These are phyloP conservation scores for Astrothelium subdiscretum DNA, from an alignment of 495 filamentous ascomycete genomes.

Conservation along the genomic window DNA sequence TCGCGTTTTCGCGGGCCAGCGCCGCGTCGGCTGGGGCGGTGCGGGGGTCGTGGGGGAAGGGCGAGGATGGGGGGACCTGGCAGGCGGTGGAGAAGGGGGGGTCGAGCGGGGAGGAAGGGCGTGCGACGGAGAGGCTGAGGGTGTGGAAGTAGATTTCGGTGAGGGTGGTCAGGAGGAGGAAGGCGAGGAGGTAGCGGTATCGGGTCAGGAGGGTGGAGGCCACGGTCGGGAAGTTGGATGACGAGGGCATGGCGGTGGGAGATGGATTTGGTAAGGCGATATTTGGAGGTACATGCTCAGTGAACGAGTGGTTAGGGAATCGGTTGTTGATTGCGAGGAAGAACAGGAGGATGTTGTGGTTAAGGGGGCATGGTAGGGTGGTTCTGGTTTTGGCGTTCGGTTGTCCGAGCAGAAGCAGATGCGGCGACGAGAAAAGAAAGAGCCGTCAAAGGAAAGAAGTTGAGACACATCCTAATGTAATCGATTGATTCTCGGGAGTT, in stretches of 20 bases:
- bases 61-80: background rate
- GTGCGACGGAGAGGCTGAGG: background rate
- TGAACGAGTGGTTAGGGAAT: background rate
- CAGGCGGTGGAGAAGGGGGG: background rate
- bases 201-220: background rate
- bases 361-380: background rate
- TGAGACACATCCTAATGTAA: background rate
- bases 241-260: background rate
- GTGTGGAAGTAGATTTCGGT: background rate
- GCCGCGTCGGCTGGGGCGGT: conserved; percentile 18
- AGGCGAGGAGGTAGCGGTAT: background rate
- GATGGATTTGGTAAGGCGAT: background rate
- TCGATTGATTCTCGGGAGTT: background rate
- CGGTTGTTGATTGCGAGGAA: background rate
- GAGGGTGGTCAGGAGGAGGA: background rate
- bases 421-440: background rate
- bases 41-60: background rate
- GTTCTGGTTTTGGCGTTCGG: background rate
- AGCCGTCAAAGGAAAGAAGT: background rate
- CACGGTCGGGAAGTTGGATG: background rate
- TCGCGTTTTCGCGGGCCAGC: conserved; percentile 74
- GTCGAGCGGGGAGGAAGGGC: background rate
- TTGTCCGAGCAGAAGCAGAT: background rate
- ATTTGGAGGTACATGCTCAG: background rate
- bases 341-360: background rate